Percentiles rank a stretch among this genome's conserved stretches.
Conservation (phyloP, 2,329 filamentous ascomycete species). For the Aspergillus jensenii region DNA sequence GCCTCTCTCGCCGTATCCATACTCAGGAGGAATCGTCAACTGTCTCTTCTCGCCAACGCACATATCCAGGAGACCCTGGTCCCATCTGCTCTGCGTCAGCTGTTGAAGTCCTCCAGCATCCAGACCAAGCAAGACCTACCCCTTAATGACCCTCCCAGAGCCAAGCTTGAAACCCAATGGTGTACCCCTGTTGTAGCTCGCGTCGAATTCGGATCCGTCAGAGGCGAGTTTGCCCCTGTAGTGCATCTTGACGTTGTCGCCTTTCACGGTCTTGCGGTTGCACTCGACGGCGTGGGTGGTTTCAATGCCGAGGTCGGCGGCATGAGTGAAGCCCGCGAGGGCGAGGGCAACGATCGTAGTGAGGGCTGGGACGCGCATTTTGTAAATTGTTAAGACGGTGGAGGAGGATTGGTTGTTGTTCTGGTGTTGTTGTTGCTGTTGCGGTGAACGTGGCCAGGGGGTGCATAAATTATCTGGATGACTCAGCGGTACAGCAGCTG, state of each 20-base stretch:
- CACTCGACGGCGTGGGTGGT: constrained; percentile 73
- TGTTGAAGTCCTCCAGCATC: background rate
- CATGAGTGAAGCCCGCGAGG: constrained; percentile 52
- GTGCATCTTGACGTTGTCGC: constrained; percentile 82
- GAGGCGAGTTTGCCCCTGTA: constrained; percentile 78
- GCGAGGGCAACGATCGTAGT: constrained; percentile 38
- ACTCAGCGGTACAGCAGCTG: background rate
- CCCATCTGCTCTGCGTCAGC: constrained; percentile 63
- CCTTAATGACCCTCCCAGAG: constrained; percentile 80
- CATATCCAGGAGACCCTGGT: constrained; percentile 86
- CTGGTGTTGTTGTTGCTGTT: background rate
- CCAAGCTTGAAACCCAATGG: constrained; percentile 82
- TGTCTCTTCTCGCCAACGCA: constrained; percentile 92
- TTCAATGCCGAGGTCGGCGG: constrained; percentile 67
- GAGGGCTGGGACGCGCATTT: constrained; percentile 46
- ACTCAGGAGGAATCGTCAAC: constrained; percentile 82
- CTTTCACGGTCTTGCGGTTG: constrained; percentile 71
- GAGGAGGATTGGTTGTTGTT: background rate
- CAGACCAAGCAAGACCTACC: constrained; percentile 51
- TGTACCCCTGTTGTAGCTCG: constrained; percentile 71
- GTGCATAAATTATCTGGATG: background rate
- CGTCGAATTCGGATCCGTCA: constrained; percentile 79
- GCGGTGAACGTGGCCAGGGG: background rate
- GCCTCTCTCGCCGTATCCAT: constrained; percentile 74
- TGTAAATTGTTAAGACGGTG: constrained; percentile 7